Evolutionary conservation across 805 yeast species (phyloP), one percentile per base, ranked within the genome.

Genomic region (Brettanomyces anomalus): DNA sequence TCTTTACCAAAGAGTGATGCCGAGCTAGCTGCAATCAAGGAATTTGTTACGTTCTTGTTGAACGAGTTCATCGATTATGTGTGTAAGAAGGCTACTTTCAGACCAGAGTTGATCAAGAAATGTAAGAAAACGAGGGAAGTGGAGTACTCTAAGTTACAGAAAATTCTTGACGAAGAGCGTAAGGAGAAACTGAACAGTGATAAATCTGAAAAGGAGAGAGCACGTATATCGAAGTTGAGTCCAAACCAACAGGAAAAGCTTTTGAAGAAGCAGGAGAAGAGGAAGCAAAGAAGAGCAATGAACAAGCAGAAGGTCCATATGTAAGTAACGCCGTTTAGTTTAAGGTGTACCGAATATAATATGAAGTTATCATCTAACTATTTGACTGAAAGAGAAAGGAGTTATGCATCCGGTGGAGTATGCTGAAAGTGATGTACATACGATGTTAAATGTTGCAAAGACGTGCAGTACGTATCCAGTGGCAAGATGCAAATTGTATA

Each of bases 241-340:
- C 81, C 86, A 47, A 87, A 81, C 55, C 93, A 83, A 58, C 93
- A 84, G 66, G 79, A 79, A 51, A 85, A 83, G 66, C 62, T 74
- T 36, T 90, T 84, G 50, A 79, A 77, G 67, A 85, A 82, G 67
- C 86, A 82, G 62, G 70, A 70, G 51, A 95, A 85, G 52, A 86
- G 81, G 70, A 86, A 79, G 63, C 85, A 81, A 59, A 79, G 87
- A 68, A 85, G 85, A 65, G 66, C 67, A 59, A 72, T 68, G 65
- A 79, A 73, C 64, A 79, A 76, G 64, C 81, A 81, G 64, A 78
- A 71, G 56, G 65, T 66, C 50, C 67, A 65, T 50, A 40, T 42
- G 20, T 48, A 26, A 24, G 24, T 14, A 10, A 14, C 13, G 18
- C n/a, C 4, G 10, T 24, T 24, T 24, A 11, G n/a, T n/a, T n/a